phyloP scores from a whole-genome alignment of 495 filamentous ascomycete genomes.

The Aspergillus incahuasiensis region DNA sequence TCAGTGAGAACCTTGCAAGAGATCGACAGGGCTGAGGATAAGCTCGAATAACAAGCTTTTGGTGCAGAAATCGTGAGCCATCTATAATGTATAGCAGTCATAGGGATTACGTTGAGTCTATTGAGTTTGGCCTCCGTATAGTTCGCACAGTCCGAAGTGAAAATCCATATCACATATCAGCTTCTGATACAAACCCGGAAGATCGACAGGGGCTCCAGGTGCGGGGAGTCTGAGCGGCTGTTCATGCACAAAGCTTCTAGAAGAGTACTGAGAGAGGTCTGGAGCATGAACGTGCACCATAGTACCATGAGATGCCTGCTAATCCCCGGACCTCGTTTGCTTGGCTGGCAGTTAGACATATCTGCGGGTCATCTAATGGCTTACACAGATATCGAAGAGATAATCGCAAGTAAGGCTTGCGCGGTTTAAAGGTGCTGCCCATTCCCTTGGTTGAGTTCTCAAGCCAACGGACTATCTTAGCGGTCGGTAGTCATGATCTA shows the following conservation, averaged over 20 bases:
- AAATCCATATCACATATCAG: not conserved
- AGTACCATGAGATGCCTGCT: not conserved
- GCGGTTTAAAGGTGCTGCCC: not conserved
- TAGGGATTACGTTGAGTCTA: not conserved
- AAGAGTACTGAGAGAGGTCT: not conserved
- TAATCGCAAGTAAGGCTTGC: too few relatives aligned
- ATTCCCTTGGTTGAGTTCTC: not conserved
- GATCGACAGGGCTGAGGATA: constrained; percentile 5
- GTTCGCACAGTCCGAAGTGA: not conserved
- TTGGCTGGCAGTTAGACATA: not conserved
- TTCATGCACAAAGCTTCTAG: constrained; percentile 1
- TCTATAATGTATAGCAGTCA: not conserved
- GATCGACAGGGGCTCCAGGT: constrained; percentile 1
- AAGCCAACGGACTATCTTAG: too few relatives aligned
- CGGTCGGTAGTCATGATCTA: too few relatives aligned
- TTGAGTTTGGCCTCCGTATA: not conserved
- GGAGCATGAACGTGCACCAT: not conserved
- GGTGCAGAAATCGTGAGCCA: not conserved
- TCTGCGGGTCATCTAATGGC: not conserved
- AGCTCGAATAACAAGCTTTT: constrained; percentile 9
- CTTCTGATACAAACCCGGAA: not conserved
- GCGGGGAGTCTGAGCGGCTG: not conserved
- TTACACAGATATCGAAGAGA: not conserved
- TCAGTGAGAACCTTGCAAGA: constrained; percentile 5
- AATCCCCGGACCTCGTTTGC: not conserved